Conservation (phyloP, 1,284 basidiomycete genomes). For the Ganoderma leucocontextum region DNA sequence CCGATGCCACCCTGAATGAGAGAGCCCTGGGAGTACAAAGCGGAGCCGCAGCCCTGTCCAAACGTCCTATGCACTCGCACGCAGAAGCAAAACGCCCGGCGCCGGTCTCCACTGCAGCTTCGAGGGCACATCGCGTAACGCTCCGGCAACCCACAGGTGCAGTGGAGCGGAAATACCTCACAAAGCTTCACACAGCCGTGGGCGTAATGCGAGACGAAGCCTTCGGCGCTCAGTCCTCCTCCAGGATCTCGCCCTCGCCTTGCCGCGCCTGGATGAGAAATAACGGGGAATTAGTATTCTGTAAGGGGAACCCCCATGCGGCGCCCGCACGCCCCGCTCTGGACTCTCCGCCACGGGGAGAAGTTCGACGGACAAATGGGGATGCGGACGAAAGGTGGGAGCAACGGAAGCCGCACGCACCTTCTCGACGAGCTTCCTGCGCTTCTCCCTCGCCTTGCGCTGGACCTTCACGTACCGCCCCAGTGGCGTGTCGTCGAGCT, state of each 20-base stretch:
- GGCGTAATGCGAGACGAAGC: constrained; percentile 14
- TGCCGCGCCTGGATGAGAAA: constrained; percentile 62
- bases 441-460: constrained; percentile 82
- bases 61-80: background rate
- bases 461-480: constrained; percentile 84
- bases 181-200: constrained; percentile 25
- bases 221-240: constrained; percentile 51
- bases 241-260: constrained; percentile 74
- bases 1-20: background rate
- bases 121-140: background rate
- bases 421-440: constrained; percentile 80
- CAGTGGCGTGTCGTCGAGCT: constrained; percentile 78
- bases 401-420: constrained; percentile 44
- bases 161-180: background rate
- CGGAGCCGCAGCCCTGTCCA: constrained; percentile 10
- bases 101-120: background rate
- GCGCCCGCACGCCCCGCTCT: constrained; percentile 1
- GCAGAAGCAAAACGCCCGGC: background rate
- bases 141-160: background rate
- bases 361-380: background rate
- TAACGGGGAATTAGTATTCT: constrained; percentile 20
- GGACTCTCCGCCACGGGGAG: background rate
- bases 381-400: background rate
- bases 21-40: constrained; percentile 5
- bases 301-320: background rate